Percentiles rank a stretch among this genome's conserved stretches.
These are phyloP conservation scores for Candida buenavistaensis DNA, from an alignment of 1,139 yeast species.

Conservation along the genomic window DNA sequence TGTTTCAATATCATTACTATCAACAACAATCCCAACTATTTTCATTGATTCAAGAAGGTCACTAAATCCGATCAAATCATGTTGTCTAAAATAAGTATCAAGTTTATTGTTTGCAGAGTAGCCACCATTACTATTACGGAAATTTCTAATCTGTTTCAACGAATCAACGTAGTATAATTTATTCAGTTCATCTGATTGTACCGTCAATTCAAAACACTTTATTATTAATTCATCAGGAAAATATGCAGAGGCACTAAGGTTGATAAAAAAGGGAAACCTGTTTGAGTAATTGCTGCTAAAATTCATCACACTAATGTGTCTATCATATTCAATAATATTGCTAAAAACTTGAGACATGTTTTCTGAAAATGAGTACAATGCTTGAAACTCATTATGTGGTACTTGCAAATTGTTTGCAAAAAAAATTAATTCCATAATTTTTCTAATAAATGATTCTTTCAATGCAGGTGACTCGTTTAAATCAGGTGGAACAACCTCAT, in stretches of 20 bases:
- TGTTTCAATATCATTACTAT: slow-evolving; percentile 10
- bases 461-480: slow-evolving; percentile 25
- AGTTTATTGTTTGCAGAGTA: slow-evolving; percentile 19
- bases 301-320: slow-evolving; percentile 26
- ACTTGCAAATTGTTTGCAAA: slow-evolving; percentile 32
- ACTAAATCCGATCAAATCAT: slow-evolving; percentile 57
- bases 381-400: slow-evolving; percentile 31
- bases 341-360: slow-evolving; percentile 36
- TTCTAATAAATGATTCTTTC: slow-evolving; percentile 51
- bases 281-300: slow-evolving; percentile 15
- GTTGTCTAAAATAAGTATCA: slow-evolving; percentile 53
- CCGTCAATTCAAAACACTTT: slow-evolving; percentile 59
- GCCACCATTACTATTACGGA: slow-evolving; percentile 12
- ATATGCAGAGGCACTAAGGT: slow-evolving; percentile 57
- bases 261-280: slow-evolving; percentile 37
- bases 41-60: slow-evolving; percentile 60
- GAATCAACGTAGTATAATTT: slow-evolving; percentile 71
- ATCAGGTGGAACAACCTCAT: slow-evolving; percentile 61
- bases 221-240: slow-evolving; percentile 65
- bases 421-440: slow-evolving; percentile 47
- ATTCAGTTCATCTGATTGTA: slow-evolving; percentile 52
- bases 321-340: slow-evolving; percentile 45
- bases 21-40: slow-evolving; percentile 49
- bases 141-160: slow-evolving; percentile 18
- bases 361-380: slow-evolving; percentile 39